These are phyloP conservation scores for Sporothrix phasma DNA, from an alignment of 2,329 filamentous ascomycete species.

Conservation along the genomic window DNA sequence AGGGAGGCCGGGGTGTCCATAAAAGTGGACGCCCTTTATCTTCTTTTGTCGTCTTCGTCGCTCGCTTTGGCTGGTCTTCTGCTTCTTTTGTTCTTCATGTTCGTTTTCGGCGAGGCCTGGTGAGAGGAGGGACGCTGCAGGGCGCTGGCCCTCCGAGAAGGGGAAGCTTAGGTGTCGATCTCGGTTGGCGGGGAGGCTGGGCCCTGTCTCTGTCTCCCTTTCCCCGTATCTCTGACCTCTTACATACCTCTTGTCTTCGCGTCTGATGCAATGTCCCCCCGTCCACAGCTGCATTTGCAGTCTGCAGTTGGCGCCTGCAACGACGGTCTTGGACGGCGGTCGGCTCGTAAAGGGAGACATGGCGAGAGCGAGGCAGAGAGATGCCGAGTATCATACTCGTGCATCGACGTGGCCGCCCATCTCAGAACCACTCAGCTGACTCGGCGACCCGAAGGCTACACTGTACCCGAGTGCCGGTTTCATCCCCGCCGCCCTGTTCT, in stretches of 20 bases:
- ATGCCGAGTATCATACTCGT: too few relatives aligned
- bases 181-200: neutral
- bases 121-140: neutral
- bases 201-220: neutral
- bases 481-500: neutral
- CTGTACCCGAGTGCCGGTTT: neutral
- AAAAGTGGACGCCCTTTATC: neutral
- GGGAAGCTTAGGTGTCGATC: conserved; percentile 8
- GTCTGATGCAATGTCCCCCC: neutral
- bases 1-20: neutral
- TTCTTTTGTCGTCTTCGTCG: conserved; percentile 1
- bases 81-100: neutral
- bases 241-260: neutral
- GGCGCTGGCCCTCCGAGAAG: neutral
- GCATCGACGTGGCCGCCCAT: too few relatives aligned
- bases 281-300: neutral
- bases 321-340: neutral
- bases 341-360: too few relatives aligned
- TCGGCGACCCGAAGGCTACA: neutral
- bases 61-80: neutral
- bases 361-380: too few relatives aligned
- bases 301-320: too few relatives aligned
- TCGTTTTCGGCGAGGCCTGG: neutral
- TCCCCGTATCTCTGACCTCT: too few relatives aligned
- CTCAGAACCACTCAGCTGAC: too few relatives aligned